Percentiles rank a stretch among this genome's conserved stretches.
Evolutionary conservation across 139 green algal species (phyloP).

Genomic region (Haematococcus sp.): DNA sequence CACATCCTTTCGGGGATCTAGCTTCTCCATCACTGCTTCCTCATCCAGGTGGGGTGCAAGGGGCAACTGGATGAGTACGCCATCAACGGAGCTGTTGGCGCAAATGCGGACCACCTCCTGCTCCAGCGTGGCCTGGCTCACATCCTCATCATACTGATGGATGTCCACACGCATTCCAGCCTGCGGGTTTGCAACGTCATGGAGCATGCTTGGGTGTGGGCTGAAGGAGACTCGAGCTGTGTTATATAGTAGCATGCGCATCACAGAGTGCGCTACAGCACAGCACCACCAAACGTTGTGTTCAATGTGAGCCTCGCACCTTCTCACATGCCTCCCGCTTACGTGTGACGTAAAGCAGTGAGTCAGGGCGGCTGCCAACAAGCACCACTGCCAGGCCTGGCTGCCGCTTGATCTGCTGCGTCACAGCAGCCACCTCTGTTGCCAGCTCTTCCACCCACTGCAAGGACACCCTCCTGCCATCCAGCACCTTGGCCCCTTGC

Average conservation of each 20-base stretch:
- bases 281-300: no score
- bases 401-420: constrained; percentile 23
- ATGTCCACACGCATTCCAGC: constrained; percentile 17
- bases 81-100: constrained; percentile 73
- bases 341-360: constrained; percentile 85
- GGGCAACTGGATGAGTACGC: constrained; percentile 90
- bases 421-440: constrained; percentile 28
- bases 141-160: constrained; percentile 9
- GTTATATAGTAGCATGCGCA: no score
- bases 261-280: no score
- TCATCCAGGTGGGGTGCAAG: constrained; percentile 82
- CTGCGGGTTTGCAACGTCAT: not conserved
- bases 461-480: constrained; percentile 24
- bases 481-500: constrained; percentile 14
- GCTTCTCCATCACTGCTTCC: constrained; percentile 43
- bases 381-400: constrained; percentile 90
- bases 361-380: constrained; percentile 89
- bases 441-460: constrained; percentile 49
- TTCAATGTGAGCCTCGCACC: no score
- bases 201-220: not conserved
- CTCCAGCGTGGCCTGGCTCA: constrained; percentile 39
- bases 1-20: constrained; percentile 86
- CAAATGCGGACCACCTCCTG: constrained; percentile 76
- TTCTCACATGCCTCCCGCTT: constrained; percentile 88
- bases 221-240: not conserved